Percentiles rank a stretch among this genome's conserved stretches.
phyloP scores from a whole-genome alignment of 2,329 filamentous ascomycete species.

The Zalaria sp. region DNA sequence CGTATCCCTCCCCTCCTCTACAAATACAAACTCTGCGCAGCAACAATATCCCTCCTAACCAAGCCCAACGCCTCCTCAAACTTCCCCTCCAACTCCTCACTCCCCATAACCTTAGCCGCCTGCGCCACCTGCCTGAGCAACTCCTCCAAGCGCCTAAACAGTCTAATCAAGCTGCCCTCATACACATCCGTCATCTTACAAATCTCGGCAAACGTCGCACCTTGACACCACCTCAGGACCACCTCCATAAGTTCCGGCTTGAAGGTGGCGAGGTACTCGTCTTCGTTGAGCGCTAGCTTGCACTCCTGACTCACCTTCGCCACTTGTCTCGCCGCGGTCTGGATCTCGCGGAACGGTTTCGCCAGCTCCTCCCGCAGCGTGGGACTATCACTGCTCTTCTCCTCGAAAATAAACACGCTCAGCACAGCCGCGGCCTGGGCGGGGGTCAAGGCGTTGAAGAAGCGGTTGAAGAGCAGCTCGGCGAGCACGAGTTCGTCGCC shows the following conservation, averaged over 20 bases:
- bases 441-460: conserved; percentile 90
- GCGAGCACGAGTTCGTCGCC: conserved; percentile 89
- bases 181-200: conserved; percentile 99
- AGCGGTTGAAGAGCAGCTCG: conserved; percentile 88
- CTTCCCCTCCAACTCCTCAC: conserved; percentile 80
- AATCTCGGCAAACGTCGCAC: conserved; percentile 80
- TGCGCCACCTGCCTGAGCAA: conserved; percentile 88
- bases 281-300: conserved; percentile 86
- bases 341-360: conserved; percentile 76
- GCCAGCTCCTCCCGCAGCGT: conserved; percentile 66
- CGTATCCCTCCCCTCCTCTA: conserved; percentile 24
- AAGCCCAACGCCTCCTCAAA: conserved; percentile 78
- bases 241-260: conserved; percentile 97
- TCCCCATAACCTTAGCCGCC: conserved; percentile 95
- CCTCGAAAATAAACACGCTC: conserved; percentile 94
- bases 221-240: conserved; percentile 81
- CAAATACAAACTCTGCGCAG: conserved; percentile 84
- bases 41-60: conserved; percentile 86
- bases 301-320: conserved; percentile 92
- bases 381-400: conserved; percentile 68
- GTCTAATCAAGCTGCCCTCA: conserved; percentile 87
- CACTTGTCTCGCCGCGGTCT: conserved; percentile 72
- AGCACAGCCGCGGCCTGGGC: conserved; percentile 77
- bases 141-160: conserved; percentile 92
- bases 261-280: conserved; percentile 79